Conservation (phyloP, 2,329 filamentous ascomycete genomes). For the Ascochyta lentis region DNA sequence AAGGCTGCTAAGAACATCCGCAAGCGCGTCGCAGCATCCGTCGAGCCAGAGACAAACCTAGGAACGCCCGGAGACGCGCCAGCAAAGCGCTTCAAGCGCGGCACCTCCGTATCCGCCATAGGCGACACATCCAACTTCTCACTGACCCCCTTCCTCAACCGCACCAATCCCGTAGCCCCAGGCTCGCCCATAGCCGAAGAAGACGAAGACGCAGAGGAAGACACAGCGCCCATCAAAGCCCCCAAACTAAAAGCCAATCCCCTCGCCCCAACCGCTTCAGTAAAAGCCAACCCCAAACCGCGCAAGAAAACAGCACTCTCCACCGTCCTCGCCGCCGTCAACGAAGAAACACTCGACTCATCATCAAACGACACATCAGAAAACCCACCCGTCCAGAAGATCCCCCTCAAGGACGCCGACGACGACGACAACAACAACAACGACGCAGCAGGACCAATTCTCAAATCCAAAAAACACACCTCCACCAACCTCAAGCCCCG, state of each 20-base stretch:
- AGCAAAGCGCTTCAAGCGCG: slow-evolving; percentile 55
- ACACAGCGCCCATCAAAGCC: slow-evolving; percentile 25
- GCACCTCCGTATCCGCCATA: slow-evolving; percentile 63
- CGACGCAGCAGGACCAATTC: slow-evolving; percentile 24
- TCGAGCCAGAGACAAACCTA: slow-evolving; percentile 56
- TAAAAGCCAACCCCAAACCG: slow-evolving; percentile 54
- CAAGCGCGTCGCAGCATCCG: slow-evolving; percentile 52
- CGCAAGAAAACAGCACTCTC: slow-evolving; percentile 49
- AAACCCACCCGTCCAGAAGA: slow-evolving; percentile 29
- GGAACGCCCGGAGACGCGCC: slow-evolving; percentile 58
- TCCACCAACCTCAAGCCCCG: slow-evolving; percentile 50
- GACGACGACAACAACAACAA: slow-evolving; percentile 1
- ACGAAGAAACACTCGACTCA: slow-evolving; percentile 51
- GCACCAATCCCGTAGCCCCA: slow-evolving; percentile 66
- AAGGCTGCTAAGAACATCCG: slow-evolving; percentile 51
- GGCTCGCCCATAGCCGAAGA: slow-evolving; percentile 51
- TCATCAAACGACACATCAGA: slow-evolving; percentile 47
- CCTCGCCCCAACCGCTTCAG: slow-evolving; percentile 54
- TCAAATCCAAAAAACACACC: slow-evolving; percentile 40
- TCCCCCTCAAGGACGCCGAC: slow-evolving; percentile 46
- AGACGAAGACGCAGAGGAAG: slow-evolving; percentile 33
- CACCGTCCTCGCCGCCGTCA: slow-evolving; percentile 51
- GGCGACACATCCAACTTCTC: slow-evolving; percentile 93
- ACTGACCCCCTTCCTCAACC: slow-evolving; percentile 90
- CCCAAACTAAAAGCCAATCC: slow-evolving; percentile 53